Evolutionary conservation across 2,329 filamentous ascomycete genomes (phyloP).

Genomic region (Celoporthe dispersa): DNA sequence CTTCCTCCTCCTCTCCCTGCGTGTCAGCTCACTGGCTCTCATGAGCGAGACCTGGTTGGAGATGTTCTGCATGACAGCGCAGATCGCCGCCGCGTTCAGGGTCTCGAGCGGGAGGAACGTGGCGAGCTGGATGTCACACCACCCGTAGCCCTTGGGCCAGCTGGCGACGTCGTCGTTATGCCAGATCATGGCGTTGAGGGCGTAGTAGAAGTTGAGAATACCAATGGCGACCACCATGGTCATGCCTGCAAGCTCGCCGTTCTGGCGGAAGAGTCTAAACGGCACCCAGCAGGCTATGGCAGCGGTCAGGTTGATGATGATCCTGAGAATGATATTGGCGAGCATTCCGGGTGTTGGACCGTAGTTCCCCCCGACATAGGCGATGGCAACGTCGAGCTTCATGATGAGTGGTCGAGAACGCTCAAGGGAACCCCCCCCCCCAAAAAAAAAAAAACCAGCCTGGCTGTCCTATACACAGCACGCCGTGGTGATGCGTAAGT

Average conservation of each 20-base stretch:
- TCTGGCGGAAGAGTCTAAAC: slow-evolving; percentile 53
- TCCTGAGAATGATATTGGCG: slow-evolving; percentile 54
- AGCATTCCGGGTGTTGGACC: slow-evolving; percentile 35
- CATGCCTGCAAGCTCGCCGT: slow-evolving; percentile 58
- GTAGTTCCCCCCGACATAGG: slow-evolving; percentile 17
- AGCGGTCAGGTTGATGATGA: slow-evolving; percentile 51
- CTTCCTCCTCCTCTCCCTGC: slow-evolving; percentile 47
- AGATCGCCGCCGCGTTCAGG: slow-evolving; percentile 54
- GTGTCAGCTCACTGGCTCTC: slow-evolving; percentile 45
- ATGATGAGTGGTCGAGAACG: slow-evolving; percentile 11
- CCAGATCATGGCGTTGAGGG: slow-evolving; percentile 59
- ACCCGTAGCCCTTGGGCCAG: slow-evolving; percentile 58
- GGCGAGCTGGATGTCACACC: slow-evolving; percentile 57
- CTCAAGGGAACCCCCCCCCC: no score
- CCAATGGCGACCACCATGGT: slow-evolving; percentile 53
- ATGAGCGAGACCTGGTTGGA: slow-evolving; percentile 53
- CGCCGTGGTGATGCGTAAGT: background rate
- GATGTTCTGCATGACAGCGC: slow-evolving; percentile 60
- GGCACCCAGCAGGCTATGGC: slow-evolving; percentile 55
- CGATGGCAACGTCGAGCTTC: slow-evolving; percentile 22
- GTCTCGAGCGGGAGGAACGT: slow-evolving; percentile 43
- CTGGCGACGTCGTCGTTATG: slow-evolving; percentile 50
- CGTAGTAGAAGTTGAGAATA: slow-evolving; percentile 52
- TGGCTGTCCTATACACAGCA: no score
- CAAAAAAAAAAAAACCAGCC: no score